phyloP scores from a whole-genome alignment of 495 filamentous ascomycete species.

The Echria macrotheca region DNA sequence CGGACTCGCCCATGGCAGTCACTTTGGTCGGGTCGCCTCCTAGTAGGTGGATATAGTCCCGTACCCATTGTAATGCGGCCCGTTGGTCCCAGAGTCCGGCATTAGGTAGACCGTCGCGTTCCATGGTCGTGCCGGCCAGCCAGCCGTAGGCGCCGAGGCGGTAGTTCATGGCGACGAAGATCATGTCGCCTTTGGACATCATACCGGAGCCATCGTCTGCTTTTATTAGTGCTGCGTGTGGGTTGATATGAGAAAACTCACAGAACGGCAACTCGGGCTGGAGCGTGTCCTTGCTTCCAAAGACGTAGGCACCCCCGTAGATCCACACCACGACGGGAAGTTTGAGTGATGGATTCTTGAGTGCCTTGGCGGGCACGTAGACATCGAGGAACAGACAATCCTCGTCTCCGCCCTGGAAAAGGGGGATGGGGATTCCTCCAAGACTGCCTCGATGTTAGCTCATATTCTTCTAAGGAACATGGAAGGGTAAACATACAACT shows the following conservation, averaged over 20 bases:
- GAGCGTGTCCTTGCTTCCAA: slow-evolving; percentile 45
- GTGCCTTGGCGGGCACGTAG: slow-evolving; percentile 22
- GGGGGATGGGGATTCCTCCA: slow-evolving; percentile 32
- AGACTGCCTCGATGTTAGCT: too few species aligned
- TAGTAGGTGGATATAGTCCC: slow-evolving; percentile 59
- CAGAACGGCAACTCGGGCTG: slow-evolving; percentile 22
- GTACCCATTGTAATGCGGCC: slow-evolving; percentile 59
- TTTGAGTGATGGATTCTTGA: slow-evolving; percentile 19
- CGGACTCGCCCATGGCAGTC: slow-evolving; percentile 65
- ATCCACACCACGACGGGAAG: slow-evolving; percentile 56
- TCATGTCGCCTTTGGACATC: slow-evolving; percentile 43
- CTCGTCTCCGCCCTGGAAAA: slow-evolving; percentile 40
- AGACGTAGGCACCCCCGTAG: slow-evolving; percentile 54
- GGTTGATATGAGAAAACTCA: too few species aligned
- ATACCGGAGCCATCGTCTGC: slow-evolving; percentile 39
- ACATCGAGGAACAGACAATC: slow-evolving; percentile 52
- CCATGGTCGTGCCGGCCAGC: slow-evolving; percentile 46
- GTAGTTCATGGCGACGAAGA: slow-evolving; percentile 61
- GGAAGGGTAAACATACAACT: slow-evolving; percentile 34
- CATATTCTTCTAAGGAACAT: too few species aligned
- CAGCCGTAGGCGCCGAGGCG: slow-evolving; percentile 53
- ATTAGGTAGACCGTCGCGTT: slow-evolving; percentile 42
- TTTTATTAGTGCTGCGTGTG: too few species aligned
- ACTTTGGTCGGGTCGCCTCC: slow-evolving; percentile 58
- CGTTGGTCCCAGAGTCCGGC: slow-evolving; percentile 47